Conservation (phyloP, 1,284 basidiomycete species). For the Cystobasidium sp. region DNA sequence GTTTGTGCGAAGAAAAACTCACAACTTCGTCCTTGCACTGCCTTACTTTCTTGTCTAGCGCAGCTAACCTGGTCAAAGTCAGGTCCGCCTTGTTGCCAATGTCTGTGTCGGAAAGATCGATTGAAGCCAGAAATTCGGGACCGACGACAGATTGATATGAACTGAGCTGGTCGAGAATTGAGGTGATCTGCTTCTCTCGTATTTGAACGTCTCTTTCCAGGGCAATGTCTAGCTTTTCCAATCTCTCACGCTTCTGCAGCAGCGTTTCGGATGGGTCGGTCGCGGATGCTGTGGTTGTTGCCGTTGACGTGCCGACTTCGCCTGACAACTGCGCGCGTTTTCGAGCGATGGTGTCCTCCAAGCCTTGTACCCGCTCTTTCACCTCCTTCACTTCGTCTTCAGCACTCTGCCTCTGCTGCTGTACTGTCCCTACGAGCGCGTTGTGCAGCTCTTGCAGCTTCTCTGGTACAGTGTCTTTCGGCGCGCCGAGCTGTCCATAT, state of each 20-base stretch:
- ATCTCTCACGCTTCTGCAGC: constrained; percentile 11
- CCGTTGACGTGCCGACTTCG: background rate
- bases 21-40: constrained; percentile 78
- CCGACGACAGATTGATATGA: constrained; percentile 67
- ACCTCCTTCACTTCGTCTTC: constrained; percentile 39
- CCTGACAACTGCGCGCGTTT: constrained; percentile 22
- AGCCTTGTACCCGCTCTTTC: constrained; percentile 10
- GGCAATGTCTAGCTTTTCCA: constrained; percentile 26
- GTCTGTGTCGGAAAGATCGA: background rate
- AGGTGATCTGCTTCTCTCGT: constrained; percentile 49
- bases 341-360: constrained; percentile 12
- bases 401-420: constrained; percentile 41
- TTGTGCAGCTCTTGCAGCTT: constrained; percentile 44
- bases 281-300: background rate
- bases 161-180: constrained; percentile 67
- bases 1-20: constrained; percentile 54
- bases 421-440: constrained; percentile 41
- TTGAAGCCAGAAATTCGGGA: background rate
- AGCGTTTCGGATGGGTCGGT: constrained; percentile 7
- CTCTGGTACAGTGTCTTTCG: constrained; percentile 8
- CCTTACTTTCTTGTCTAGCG: constrained; percentile 76
- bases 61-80: constrained; percentile 73
- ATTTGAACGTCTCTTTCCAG: constrained; percentile 28
- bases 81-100: constrained; percentile 62
- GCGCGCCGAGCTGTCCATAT: constrained; percentile 35